Percentiles rank a stretch among this genome's conserved stretches.
phyloP scores from a whole-genome alignment of 2,329 filamentous ascomycete species.

The Penicillium occitanis region DNA sequence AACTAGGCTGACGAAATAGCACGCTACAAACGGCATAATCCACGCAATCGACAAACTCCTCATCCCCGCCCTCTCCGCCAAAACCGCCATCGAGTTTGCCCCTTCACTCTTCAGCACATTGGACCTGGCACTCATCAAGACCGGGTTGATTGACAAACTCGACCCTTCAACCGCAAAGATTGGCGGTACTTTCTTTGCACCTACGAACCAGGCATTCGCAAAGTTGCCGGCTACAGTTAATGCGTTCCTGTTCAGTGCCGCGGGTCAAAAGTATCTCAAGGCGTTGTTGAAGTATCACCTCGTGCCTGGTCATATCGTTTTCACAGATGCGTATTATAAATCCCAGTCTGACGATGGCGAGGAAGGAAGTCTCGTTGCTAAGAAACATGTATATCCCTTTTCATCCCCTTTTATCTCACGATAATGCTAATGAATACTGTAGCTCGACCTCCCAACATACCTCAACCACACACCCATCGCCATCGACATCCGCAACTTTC shows the following conservation, averaged over 20 bases:
- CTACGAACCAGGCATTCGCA: slow-evolving; percentile 73
- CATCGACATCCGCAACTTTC: slow-evolving; percentile 68
- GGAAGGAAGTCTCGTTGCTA: slow-evolving; percentile 40
- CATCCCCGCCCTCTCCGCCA: slow-evolving; percentile 66
- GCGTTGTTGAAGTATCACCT: slow-evolving; percentile 77
- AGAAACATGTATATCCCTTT: slow-evolving; percentile 36
- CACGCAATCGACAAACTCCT: slow-evolving; percentile 73
- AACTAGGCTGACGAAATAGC: slow-evolving; percentile 39
- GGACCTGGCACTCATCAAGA: slow-evolving; percentile 70
- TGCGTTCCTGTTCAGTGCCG: slow-evolving; percentile 77
- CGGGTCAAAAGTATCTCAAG: slow-evolving; percentile 71
- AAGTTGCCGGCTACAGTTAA: slow-evolving; percentile 66
- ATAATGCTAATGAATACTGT: not conserved
- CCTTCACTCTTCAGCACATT: slow-evolving; percentile 76
- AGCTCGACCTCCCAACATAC: slow-evolving; percentile 66
- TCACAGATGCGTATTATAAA: slow-evolving; percentile 76
- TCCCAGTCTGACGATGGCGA: slow-evolving; percentile 27
- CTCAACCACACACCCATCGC: slow-evolving; percentile 65
- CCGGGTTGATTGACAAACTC: slow-evolving; percentile 65
- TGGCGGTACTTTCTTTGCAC: slow-evolving; percentile 77
- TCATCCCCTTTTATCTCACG: not conserved
- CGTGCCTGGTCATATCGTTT: slow-evolving; percentile 70
- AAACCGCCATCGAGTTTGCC: slow-evolving; percentile 64
- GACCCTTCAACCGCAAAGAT: slow-evolving; percentile 55
- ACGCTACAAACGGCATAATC: slow-evolving; percentile 74